Evolutionary conservation across 176 grass and related monocot genomes (phyloP), one percentile per base, ranked within the genome.

Genomic region (Chrysopogon serrulatus): DNA sequence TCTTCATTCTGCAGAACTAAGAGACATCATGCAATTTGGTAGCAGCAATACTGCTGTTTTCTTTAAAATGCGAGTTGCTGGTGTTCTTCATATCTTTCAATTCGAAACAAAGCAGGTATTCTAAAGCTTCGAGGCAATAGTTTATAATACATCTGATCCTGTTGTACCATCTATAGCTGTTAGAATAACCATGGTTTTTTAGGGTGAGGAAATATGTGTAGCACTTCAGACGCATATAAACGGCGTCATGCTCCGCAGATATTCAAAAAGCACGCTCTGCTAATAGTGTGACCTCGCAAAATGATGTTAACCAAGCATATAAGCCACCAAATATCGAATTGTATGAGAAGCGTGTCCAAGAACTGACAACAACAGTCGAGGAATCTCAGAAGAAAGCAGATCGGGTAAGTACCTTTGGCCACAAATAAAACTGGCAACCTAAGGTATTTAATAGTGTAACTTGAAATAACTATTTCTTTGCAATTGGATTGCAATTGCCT

Each of bases 221-320:
- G 96, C 96, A 36, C 90, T 98, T 90, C 96, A 98, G 88, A 98
- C 96, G 42, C 96, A 98, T 82, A 98, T 98, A 90, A 98, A 98
- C 70, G 93, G 95, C 51, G 96, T 95, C 41, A 95, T 98, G 96
- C 91, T 95, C 57, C 93, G 96, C 61, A 87, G 96, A 84, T 95
- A 93, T 86, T 95, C 96, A 73, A 98, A 98, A 88, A 88, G 91
- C 93, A 57, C 86, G 91, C 42, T 88, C 97, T 23, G 53, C 63
- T 65, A 81, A 86, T 79, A 85, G 89, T 44, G 79, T 66, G 40
- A 65, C 83, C 68, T 85, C 68, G 91, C 93, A 96, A 79, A 91
- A 88, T 89, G 91, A 96, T 83, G 73, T 87, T 87, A 87, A 88
- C 79, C 89, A 90, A 87, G 28, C 86, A 84, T 79, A 90, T 53